phyloP scores from a whole-genome alignment of 331 rosid genomes.

The Phaseolus coccineus region DNA sequence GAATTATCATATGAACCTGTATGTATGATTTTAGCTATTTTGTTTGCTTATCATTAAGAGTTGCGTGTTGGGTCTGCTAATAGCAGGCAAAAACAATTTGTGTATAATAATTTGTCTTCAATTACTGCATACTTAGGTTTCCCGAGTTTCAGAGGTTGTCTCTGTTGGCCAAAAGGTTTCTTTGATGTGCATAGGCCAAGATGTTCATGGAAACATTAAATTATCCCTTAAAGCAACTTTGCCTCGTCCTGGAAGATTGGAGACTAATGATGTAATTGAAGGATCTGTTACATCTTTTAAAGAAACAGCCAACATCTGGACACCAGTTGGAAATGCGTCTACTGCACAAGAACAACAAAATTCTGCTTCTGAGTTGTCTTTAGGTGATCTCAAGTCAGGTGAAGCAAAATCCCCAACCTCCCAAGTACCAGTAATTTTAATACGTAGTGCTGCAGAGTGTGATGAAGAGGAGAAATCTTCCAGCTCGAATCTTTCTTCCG shows the following conservation, averaged over 20 bases:
- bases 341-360: slow-evolving; percentile 49
- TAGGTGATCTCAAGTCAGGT: slow-evolving; percentile 46
- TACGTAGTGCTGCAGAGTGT: slow-evolving; percentile 89
- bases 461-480: slow-evolving; percentile 79
- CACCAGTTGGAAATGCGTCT: slow-evolving; percentile 55
- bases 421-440: slow-evolving; percentile 64
- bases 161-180: slow-evolving; percentile 86
- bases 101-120: slow-evolving; percentile 2
- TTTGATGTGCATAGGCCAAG: slow-evolving; percentile 91
- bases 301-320: slow-evolving; percentile 55
- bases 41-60: background rate
- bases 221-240: slow-evolving; percentile 84
- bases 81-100: slow-evolving; percentile 18
- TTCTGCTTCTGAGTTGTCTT: slow-evolving; percentile 49
- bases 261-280: slow-evolving; percentile 46
- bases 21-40: slow-evolving; percentile 49
- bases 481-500: slow-evolving; percentile 51
- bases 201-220: slow-evolving; percentile 92
- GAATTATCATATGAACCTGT: slow-evolving; percentile 91
- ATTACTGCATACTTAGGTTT: slow-evolving; percentile 58
- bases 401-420: slow-evolving; percentile 50
- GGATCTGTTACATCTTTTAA: slow-evolving; percentile 53
- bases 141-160: slow-evolving; percentile 76
- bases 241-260: slow-evolving; percentile 46
- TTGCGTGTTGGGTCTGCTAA: slow-evolving; percentile 19